phyloP scores from a whole-genome alignment of 169 alveolate species.

The Babesia ovata region DNA sequence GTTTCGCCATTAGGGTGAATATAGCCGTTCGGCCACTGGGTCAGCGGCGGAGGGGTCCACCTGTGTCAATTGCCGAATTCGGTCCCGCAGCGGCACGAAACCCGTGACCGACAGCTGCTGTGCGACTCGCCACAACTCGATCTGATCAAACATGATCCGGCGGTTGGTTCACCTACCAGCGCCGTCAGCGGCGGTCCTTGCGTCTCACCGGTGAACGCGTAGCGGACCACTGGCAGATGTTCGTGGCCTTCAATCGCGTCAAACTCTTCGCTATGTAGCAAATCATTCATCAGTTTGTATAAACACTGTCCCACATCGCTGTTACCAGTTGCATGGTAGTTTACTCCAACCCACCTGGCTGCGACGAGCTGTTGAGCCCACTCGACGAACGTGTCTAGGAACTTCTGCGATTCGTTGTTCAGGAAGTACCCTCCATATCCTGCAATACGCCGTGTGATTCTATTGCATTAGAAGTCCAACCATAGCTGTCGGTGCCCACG shows the following conservation, averaged over 20 bases:
- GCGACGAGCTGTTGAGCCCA: conserved; percentile 29
- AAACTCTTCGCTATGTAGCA: conserved; percentile 35
- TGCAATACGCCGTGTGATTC: background rate
- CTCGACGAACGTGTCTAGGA: conserved; percentile 15
- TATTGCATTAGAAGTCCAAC: background rate
- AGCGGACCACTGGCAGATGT: conserved; percentile 42
- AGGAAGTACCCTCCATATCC: conserved; percentile 32
- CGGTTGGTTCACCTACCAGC: conserved; percentile 23
- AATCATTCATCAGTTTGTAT: background rate
- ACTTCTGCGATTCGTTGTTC: conserved; percentile 20
- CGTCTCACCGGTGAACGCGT: conserved; percentile 52
- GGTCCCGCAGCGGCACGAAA: conserved; percentile 39
- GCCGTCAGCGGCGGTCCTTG: conserved; percentile 52
- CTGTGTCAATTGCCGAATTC: conserved; percentile 21
- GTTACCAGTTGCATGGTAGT: background rate
- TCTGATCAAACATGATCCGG: conserved; percentile 4
- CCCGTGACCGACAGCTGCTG: conserved; percentile 19
- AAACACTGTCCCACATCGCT: conserved; percentile 24
- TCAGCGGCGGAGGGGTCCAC: conserved; percentile 11
- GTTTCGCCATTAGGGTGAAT: background rate
- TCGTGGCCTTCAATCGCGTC: conserved; percentile 20
- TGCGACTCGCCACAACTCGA: conserved; percentile 51
- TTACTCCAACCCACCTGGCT: conserved; percentile 11
- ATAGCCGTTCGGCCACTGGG: conserved; percentile 19
- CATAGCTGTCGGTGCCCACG: conserved; percentile 14